Evolutionary conservation across 768 basidiomycete genomes (phyloP), one percentile per base, ranked within the genome.

Genomic region (Galerina sulciceps): DNA sequence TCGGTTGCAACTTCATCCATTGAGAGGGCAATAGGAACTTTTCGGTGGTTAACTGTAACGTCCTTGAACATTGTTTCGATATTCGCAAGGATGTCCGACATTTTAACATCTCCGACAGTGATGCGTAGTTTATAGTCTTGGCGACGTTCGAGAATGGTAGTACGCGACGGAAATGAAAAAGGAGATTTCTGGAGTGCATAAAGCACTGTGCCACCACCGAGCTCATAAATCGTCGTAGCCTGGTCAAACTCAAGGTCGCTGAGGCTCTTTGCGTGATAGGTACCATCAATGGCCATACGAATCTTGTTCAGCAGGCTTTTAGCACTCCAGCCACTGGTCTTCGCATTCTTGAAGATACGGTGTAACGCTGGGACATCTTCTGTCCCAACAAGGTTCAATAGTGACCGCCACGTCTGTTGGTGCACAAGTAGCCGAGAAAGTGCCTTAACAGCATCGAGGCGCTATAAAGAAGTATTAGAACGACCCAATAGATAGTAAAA

Each of bases 131-230:
- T 53, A 22, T 63, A 58, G 1, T 58, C 58, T 15, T 59, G 57
- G 38, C 61, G 63, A 14, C 53, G 56, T 5, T 55, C 53, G 50
- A 15, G 15, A 40, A 75, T 41, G 2, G 69, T 67, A 10, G 46
- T 49, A 3, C 59, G 47, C 1, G 59, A 63, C 0, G 71, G 73
- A n/a, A 71, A 59, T 1, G 63, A 57, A 49, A 67, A 65, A 1
- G 35, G 51, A 1, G 66, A 65, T 2, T 75, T 67, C n/a, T 65
- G 64, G 31, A 70, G 55, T 3, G 73, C 72, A 60, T 74, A 53
- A 1, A 74, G 53, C 1, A 68, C 67, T 10, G 65, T 62, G 14
- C 59, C 69, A 34, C 73, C 73, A 38, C 73, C 73, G n/a, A 72
- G 60, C 35, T 69, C 67, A 47, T 69, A 71, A 0, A 69, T 44